phyloP scores from a whole-genome alignment of 2,329 filamentous ascomycete species.

The Fusarium veterinarium region DNA sequence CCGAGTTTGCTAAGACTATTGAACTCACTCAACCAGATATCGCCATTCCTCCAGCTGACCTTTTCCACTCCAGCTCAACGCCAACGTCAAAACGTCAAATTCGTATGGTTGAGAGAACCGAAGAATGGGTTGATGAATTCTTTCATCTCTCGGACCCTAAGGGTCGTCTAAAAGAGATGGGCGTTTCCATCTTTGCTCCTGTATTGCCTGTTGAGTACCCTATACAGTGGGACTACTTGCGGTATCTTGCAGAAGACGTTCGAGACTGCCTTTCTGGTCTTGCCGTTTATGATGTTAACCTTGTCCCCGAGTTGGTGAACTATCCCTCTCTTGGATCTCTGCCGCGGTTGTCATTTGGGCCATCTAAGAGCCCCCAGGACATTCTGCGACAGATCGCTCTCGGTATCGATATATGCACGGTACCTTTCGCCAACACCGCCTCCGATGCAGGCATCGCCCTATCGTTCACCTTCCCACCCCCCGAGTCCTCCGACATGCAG shows the following conservation, averaged over 20 bases:
- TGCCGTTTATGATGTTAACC: slow-evolving; percentile 80
- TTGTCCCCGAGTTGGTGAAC: slow-evolving; percentile 73
- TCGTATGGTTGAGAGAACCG: slow-evolving; percentile 88
- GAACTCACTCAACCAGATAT: slow-evolving; percentile 81
- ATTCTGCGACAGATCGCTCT: slow-evolving; percentile 79
- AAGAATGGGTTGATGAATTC: slow-evolving; percentile 81
- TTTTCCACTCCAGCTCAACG: slow-evolving; percentile 59
- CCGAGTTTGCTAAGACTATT: slow-evolving; percentile 75
- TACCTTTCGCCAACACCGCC: slow-evolving; percentile 78
- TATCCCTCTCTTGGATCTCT: slow-evolving; percentile 67
- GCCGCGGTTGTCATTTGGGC: slow-evolving; percentile 79
- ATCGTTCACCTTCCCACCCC: slow-evolving; percentile 77
- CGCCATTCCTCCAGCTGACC: slow-evolving; percentile 80
- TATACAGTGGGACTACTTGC: slow-evolving; percentile 83
- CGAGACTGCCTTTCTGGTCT: slow-evolving; percentile 71
- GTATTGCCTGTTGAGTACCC: slow-evolving; percentile 80
- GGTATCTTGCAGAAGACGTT: slow-evolving; percentile 74
- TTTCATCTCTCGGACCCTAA: slow-evolving; percentile 55
- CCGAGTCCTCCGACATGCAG: slow-evolving; percentile 26
- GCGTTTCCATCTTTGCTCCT: slow-evolving; percentile 68
- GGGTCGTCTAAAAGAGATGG: slow-evolving; percentile 43
- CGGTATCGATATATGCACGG: slow-evolving; percentile 82
- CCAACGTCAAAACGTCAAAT: slow-evolving; percentile 78
- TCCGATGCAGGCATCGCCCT: slow-evolving; percentile 90
- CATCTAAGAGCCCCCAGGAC: slow-evolving; percentile 77